Base-by-base conservation (phyloP, 148 eudicot species). In the Cornus florida region DNA sequence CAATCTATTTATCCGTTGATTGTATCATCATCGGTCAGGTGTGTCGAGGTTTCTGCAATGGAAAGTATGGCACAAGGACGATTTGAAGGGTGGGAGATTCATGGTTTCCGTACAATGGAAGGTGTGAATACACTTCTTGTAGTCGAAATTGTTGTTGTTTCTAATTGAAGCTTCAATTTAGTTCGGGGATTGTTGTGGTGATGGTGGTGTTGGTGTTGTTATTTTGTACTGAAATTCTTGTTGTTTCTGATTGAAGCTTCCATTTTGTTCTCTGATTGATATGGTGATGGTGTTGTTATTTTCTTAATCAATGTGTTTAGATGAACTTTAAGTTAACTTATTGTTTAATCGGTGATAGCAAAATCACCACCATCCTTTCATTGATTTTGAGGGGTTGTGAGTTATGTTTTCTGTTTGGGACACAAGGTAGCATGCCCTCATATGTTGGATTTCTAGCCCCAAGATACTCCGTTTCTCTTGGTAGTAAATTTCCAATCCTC, bases 71-170 rank as follows among this genome's bases (percentile, higher is more conserved):
- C 65, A 31, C 17, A 77, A 8, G 83, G 79, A 69, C 79, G 69
- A 10, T 91, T 93, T 67, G 79, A 56, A 3, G 97, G 92, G 38
- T 85, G 76, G 66, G 97, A 93, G 60, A 86, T 88, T 87, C 95
- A 91, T 89, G 97, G 97, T 2, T 93, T 93, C 77, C 85, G 64
- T 20, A 91, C 97, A 59, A 78, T 91, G 90, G 87, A 86, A 78
- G 97, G 97, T 89, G 78, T 28, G 77, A 43, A 9, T 71, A 35
- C 0, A 60, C 43, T 53, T 60, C 3, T 35, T 28, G 28, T 28
- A 28, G 28, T 28, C 28, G 28, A 28, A 28, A 28, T 77, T 73
- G 35, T 8, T 31, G 14, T 46, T 59, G 59, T 35, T 75, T 43
- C 48, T 43, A 7, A 43, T 43, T 6, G 48, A 43, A 2, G 23